A percentile compares a stretch with the other conserved stretches of the same genome.
phyloP scores from a whole-genome alignment of 345 rosid species.

The Garcia nutans region DNA sequence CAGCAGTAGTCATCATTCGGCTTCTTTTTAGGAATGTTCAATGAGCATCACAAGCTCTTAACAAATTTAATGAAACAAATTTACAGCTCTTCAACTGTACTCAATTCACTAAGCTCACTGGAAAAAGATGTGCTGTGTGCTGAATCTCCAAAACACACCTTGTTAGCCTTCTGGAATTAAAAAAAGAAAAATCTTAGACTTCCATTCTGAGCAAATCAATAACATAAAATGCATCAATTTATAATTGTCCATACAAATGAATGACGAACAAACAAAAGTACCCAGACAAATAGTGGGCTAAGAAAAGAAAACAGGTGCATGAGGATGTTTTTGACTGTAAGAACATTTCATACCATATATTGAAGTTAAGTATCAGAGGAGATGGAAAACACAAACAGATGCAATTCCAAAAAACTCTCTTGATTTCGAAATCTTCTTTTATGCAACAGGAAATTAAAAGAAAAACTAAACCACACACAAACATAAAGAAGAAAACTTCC shows the following conservation, averaged over 20 bases:
- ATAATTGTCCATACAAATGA: background rate
- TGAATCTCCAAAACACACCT: conserved; percentile 14
- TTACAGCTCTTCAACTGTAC: conserved; percentile 17
- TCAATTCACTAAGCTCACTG: conserved; percentile 11
- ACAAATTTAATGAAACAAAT: conserved; percentile 23
- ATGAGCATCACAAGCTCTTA: conserved; percentile 35
- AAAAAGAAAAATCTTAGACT: background rate
- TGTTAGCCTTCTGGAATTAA: conserved; percentile 16
- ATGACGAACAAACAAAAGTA: background rate
- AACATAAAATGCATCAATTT: background rate
- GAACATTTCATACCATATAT: background rate
- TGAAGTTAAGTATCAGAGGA: background rate
- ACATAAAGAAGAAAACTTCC: background rate
- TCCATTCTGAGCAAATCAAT: background rate
- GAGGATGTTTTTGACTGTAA: background rate
- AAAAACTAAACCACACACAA: background rate
- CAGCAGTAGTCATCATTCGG: conserved; percentile 72
- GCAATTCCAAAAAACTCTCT: conserved; percentile 9
- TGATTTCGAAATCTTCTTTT: background rate
- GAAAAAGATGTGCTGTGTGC: background rate
- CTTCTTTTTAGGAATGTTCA: conserved; percentile 23
- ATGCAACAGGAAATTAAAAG: background rate
- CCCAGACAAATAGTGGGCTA: background rate
- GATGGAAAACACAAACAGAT: background rate
- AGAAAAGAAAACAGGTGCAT: conserved; percentile 1